Evolutionary conservation across 306 rosid species (phyloP).

Genomic region (Dryas alaskensis): DNA sequence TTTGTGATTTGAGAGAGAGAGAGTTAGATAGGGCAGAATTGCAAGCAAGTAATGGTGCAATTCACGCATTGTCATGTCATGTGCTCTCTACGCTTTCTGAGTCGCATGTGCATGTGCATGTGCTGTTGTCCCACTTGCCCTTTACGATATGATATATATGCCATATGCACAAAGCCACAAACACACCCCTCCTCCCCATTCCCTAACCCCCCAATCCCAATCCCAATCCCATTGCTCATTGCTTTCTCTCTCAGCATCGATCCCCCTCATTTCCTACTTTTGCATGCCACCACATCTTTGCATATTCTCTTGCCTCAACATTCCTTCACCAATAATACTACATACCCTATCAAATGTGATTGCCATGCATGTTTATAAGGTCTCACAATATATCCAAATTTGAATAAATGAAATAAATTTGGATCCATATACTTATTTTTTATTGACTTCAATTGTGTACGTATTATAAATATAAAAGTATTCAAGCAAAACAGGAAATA

Average conservation of each 20-base stretch:
- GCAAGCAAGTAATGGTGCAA: neutral
- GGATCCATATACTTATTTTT: too few relatives aligned
- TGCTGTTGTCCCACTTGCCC: constrained; percentile 27
- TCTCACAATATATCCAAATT: too few relatives aligned
- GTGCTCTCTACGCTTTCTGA: constrained; percentile 16
- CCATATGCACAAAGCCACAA: too few relatives aligned
- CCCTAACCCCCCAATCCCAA: too few relatives aligned
- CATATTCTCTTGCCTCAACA: neutral
- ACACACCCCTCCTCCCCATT: too few relatives aligned
- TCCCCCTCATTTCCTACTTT: constrained; percentile 12
- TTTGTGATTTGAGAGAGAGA: neutral
- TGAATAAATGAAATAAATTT: neutral
- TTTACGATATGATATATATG: neutral
- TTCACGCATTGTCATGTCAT: constrained; percentile 1
- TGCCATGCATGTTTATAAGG: neutral
- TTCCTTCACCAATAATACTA: neutral
- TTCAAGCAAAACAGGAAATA: too few relatives aligned
- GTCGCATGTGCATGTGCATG: constrained; percentile 23
- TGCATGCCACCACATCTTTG: neutral
- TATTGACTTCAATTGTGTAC: too few relatives aligned
- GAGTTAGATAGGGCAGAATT: neutral
- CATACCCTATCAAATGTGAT: neutral
- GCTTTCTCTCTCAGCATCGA: constrained; percentile 21
- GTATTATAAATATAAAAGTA: too few relatives aligned
- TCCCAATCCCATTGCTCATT: neutral